Evolutionary conservation across 2,329 filamentous ascomycete genomes (phyloP), one percentile per base, ranked within the genome.

Genomic region (Xylaria sp.): DNA sequence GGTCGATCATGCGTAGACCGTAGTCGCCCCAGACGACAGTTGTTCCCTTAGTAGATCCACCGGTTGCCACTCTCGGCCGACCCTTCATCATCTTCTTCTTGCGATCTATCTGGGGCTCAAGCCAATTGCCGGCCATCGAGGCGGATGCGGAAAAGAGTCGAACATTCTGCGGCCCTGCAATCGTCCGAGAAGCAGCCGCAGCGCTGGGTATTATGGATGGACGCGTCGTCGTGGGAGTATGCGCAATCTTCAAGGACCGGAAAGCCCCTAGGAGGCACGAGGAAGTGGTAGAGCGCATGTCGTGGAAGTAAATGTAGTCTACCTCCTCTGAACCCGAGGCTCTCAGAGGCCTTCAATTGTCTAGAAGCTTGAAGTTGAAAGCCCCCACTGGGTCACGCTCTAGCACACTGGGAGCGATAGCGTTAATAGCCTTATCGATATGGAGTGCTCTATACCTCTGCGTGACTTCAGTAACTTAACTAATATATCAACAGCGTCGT

Each of bases 1-100:
- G 93, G 81, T 99, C 96, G 71, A 87, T 90, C 90, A 99, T 96
- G 66, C 96, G 92, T 74, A 99, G 84, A 9, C 96, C 96, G 79
- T 94, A 99, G 80, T 98, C 94, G 64, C 96, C 96, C 93, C 94
- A 98, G 66, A 97, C 90, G 23, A 99, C 92, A 0, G 95, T 98
- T 42, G 96, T 99, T 74, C 96, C 96, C 80, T 97, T 94, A 42
- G 88, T 90, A 64, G 93, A 97, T 69, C 96, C 96, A 70, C 96
- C 96, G 0, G 94, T 99, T 28, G 93, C 88, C 58, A 98, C 94
- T 75, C 93, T 89, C 59, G 93, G 91, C 1, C 94, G 89, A 46
- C 95, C 96, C 83, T 97, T 97, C 74, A 94, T 94, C 85, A 97
- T 97, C 80, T 93, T 93, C 77, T 89, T 91, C 79, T 93, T 94